A percentile compares a stretch with the other conserved stretches of the same genome.
Conservation (phyloP, 163 green algal species). For the Prototheca cutis region DNA sequence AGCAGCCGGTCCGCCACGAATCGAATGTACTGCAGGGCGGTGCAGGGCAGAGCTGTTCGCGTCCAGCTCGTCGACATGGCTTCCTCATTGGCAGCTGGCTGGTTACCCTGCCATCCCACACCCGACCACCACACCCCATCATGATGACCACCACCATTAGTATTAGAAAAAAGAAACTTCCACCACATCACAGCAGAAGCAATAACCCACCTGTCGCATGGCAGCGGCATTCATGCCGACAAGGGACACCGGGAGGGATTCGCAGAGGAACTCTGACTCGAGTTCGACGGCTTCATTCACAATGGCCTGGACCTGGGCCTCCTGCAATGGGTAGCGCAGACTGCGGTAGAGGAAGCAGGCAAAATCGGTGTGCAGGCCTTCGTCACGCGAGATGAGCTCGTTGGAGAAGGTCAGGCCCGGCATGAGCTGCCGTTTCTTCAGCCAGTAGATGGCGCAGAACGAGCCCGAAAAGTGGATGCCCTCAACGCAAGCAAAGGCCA, state of each 20-base stretch:
- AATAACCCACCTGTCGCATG: slow-evolving; percentile 57
- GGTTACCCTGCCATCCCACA: too few relatives aligned
- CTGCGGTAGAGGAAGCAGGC: slow-evolving; percentile 63
- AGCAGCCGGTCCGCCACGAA: slow-evolving; percentile 81
- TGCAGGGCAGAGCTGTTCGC: too few relatives aligned
- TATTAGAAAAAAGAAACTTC: too few relatives aligned
- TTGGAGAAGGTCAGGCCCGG: slow-evolving; percentile 88
- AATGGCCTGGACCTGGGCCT: slow-evolving; percentile 45
- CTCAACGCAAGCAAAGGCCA: slow-evolving; percentile 92
- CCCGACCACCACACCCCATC: too few relatives aligned
- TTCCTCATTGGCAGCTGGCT: too few relatives aligned
- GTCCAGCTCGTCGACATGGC: too few relatives aligned
- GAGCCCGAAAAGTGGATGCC: slow-evolving; percentile 90
- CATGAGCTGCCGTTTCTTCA: slow-evolving; percentile 80
- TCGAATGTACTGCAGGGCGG: slow-evolving; percentile 62
- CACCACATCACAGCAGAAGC: too few relatives aligned
- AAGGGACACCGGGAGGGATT: slow-evolving; percentile 59
- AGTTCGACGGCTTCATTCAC: slow-evolving; percentile 68
- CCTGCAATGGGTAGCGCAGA: slow-evolving; percentile 17
- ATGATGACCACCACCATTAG: too few relatives aligned
- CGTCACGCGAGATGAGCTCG: slow-evolving; percentile 90
- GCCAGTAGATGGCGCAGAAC: slow-evolving; percentile 97
- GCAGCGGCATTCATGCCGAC: slow-evolving; percentile 85
- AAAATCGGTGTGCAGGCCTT: slow-evolving; percentile 91
- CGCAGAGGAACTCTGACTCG: slow-evolving; percentile 74